Base-by-base conservation (phyloP, 805 yeast species). In the Spathaspora hagerdaliae region DNA sequence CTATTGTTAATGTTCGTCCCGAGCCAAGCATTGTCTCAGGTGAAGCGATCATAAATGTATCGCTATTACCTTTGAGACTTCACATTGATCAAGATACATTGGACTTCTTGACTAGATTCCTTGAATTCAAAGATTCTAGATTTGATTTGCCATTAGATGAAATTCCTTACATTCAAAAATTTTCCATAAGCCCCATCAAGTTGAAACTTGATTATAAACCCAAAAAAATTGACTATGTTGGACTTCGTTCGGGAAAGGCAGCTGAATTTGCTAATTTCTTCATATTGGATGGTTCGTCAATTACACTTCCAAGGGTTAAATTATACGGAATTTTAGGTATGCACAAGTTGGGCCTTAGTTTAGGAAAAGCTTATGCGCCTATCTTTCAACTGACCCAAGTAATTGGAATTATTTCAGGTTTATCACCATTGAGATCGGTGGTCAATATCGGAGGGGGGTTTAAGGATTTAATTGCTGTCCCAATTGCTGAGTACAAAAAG, bases 81-180 rank as follows among this genome's bases (percentile, higher is more conserved):
- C 89, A 88, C 59, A 81, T 94, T 38, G 98, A 94, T 62, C 99
- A 94, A 61, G 98, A 92, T 57, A 87, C 97, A 0, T 69, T 90
- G 14, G 97, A 90, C 45, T 91, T 92, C 52, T 54, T 90, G 31
- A 78, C 81, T 0, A 70, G 97, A 33, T 94, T 89, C 64, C 80
- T 85, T 31, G 90, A 83, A 48, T 94, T 94, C 60, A 83, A 80
- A 56, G 96, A 87, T 56, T 53, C 68, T 1, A 64, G 94, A 47
- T 86, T 87, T 58, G 75, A 76, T 4, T 65, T 86, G 12, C 74
- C 81, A n/a, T 73, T 74, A 24, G 89, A 84, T 38, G 94, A 85
- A 47, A 75, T 79, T 6, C 56, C 80, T 1, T 91, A 79, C 56
- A 73, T 90, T 39, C 89, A 87, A 53, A 81, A 81, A 56, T 75